Percentiles rank a stretch among this genome's conserved stretches.
Evolutionary conservation across 768 basidiomycete species (phyloP).

Genomic region (Lactifluus volemus): DNA sequence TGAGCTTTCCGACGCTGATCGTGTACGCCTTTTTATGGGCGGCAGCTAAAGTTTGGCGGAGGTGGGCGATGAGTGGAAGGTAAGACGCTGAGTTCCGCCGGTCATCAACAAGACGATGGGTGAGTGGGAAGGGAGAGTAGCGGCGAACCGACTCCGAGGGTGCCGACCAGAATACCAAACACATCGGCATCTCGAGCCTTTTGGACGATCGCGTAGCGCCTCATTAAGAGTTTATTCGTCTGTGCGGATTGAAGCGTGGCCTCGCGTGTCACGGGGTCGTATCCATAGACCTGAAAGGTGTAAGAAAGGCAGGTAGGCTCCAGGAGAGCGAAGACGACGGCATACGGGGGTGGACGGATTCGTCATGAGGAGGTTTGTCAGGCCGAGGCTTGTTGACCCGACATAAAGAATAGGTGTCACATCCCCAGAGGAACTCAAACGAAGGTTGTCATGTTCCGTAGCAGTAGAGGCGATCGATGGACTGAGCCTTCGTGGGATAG

Average conservation of each 20-base stretch:
- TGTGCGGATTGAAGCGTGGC: conserved; percentile 51
- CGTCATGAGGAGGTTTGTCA: conserved; percentile 84
- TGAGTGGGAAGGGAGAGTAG: neutral
- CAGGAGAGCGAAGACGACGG: neutral
- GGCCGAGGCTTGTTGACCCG: conserved; percentile 68
- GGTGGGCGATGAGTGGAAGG: conserved; percentile 71
- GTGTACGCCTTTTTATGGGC: conserved; percentile 89
- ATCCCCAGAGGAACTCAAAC: neutral
- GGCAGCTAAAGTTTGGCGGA: conserved; percentile 59
- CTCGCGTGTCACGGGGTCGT: conserved; percentile 47
- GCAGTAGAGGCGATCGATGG: conserved; percentile 11
- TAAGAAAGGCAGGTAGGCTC: neutral
- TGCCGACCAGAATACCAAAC: conserved; percentile 91
- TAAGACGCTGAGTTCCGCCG: conserved; percentile 55
- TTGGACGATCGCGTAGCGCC: conserved; percentile 80
- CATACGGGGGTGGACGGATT: conserved; percentile 55
- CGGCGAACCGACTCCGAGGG: conserved; percentile 73
- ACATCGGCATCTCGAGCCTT: conserved; percentile 88
- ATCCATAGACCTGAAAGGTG: conserved; percentile 58
- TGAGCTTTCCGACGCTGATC: conserved; percentile 89
- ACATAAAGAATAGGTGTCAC: conserved; percentile 39
- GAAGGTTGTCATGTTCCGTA: neutral
- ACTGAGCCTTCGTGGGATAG: conserved; percentile 23
- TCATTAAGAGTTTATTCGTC: conserved; percentile 81
- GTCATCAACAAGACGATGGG: neutral